Base-by-base conservation (phyloP, 2,329 filamentous ascomycete genomes). In the Coniella lustricola region DNA sequence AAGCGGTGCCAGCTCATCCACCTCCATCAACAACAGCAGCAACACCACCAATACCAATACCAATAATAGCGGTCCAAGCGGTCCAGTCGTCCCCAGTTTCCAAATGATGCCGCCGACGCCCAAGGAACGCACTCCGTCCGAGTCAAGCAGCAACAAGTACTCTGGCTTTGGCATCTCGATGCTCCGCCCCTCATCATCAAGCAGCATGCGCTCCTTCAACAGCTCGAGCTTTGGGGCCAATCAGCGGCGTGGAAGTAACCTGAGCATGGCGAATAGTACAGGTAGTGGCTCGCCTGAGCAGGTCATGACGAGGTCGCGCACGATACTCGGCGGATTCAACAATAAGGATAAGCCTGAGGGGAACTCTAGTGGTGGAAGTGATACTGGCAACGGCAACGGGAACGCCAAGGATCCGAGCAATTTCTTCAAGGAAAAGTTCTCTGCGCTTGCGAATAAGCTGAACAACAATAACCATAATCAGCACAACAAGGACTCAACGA, bases 71-170 rank as follows among this genome's bases (percentile, higher is more conserved):
- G 16, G n/a, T n/a, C 56, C 54, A 5, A 55, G 35, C n/a, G 51
- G 48, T 9, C 48, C 60, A 12, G 56, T 59, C 21, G 56, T 70
- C 2, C 70, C 71, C 4, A 59, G 64, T n/a, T 71, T 67, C 39
- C 57, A 72, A 18, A 70, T 69, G 61, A 73, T 73, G 32, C 70
- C 72, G 3, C 70, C 71, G 13, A 72, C 71, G 20, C 71, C 71
- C 2, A 54, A 54, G 17, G 57, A 62, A 18, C 46, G 48, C 9
- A 40, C 47, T 14, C 29, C 55, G 3, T 33, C 56, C 22, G 41
- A 54, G 9, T 48, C 54, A 4, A 49, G 40, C 46, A 37, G 18
- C 35, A 49, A 48, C 41, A 52, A 52, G 44, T 25, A 45, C 17
- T 36, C 41, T 3, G 51, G 54, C 4, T 53, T 55, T n/a, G 57